Conservation (phyloP, 805 yeast species). For the Ascoidea tarda region DNA sequence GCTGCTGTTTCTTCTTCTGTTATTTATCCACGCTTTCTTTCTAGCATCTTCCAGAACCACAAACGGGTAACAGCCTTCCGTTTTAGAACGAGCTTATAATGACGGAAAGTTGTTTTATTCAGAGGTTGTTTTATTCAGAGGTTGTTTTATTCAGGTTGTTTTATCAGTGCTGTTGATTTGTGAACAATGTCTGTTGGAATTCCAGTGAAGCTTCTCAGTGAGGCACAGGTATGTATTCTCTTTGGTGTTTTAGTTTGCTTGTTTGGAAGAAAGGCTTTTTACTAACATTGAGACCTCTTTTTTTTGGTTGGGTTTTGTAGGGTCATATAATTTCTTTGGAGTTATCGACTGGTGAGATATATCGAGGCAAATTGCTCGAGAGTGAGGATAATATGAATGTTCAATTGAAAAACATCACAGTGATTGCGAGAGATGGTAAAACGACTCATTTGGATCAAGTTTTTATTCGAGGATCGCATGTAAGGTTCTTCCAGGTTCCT, state of each 20-base stretch:
- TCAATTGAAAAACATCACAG: slow-evolving; percentile 67
- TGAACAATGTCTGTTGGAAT: slow-evolving; percentile 47
- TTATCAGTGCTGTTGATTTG: not conserved
- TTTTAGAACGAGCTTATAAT: too few relatives aligned
- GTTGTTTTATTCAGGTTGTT: not conserved
- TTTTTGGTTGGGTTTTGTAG: slow-evolving; percentile 17
- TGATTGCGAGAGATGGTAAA: slow-evolving; percentile 64
- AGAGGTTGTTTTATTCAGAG: too few relatives aligned
- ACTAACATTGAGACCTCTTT: not conserved
- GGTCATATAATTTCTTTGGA: slow-evolving; percentile 82
- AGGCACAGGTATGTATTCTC: slow-evolving; percentile 40
- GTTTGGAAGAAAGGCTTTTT: not conserved
- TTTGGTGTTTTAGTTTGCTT: not conserved
- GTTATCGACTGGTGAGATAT: slow-evolving; percentile 71
- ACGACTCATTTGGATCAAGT: slow-evolving; percentile 71
- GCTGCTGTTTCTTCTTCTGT: too few relatives aligned
- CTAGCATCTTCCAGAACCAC: too few relatives aligned
- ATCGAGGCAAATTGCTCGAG: slow-evolving; percentile 75
- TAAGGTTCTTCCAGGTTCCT: slow-evolving; percentile 74
- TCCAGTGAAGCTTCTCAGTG: slow-evolving; percentile 77
- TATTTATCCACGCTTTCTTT: too few relatives aligned
- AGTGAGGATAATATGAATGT: slow-evolving; percentile 94
- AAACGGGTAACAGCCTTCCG: too few relatives aligned
- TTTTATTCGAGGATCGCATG: slow-evolving; percentile 83
- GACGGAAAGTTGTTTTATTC: too few relatives aligned